Evolutionary conservation across 352 stramenopile genomes (phyloP).

Genomic region (Aphanomyces invadans): DNA sequence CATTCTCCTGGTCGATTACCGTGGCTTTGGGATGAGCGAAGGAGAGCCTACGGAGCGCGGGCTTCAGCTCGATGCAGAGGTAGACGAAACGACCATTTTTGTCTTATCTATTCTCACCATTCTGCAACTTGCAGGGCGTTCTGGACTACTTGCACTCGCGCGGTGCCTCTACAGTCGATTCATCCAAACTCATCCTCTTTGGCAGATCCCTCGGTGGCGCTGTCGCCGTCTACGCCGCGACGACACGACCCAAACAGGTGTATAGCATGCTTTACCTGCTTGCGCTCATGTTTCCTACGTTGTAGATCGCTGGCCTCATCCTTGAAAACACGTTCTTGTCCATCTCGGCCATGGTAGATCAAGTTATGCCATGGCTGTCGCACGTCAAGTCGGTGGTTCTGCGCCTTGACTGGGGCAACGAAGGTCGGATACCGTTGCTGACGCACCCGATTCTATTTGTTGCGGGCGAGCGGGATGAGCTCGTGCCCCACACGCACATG

Average conservation of each 20-base stretch:
- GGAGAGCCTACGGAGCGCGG: conserved; percentile 80
- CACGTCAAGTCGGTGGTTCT: conserved; percentile 88
- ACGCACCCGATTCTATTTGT: conserved; percentile 87
- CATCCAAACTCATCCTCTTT: conserved; percentile 85
- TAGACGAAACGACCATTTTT: conserved; percentile 12
- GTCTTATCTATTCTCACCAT: not conserved
- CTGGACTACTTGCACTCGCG: conserved; percentile 66
- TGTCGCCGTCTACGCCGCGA: conserved; percentile 86
- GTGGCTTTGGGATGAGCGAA: conserved; percentile 89
- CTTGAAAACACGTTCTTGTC: conserved; percentile 94
- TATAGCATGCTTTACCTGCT: not conserved
- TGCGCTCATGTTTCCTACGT: not conserved
- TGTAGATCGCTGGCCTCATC: conserved; percentile 80
- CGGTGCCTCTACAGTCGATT: conserved; percentile 52
- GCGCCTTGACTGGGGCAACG: conserved; percentile 87
- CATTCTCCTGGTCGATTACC: conserved; percentile 91
- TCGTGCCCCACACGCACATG: conserved; percentile 90
- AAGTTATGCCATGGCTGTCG: conserved; percentile 85
- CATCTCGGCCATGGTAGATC: conserved; percentile 91
- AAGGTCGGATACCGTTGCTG: conserved; percentile 47
- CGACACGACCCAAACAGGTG: conserved; percentile 60
- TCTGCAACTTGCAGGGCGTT: conserved; percentile 40
- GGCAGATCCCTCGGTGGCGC: conserved; percentile 87
- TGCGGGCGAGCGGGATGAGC: conserved; percentile 81
- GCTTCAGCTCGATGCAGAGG: conserved; percentile 88